Percentiles rank a stretch among this genome's conserved stretches.
These are phyloP conservation scores for Penicillium coprophilum DNA, from an alignment of 495 filamentous ascomycete genomes.

Conservation along the genomic window DNA sequence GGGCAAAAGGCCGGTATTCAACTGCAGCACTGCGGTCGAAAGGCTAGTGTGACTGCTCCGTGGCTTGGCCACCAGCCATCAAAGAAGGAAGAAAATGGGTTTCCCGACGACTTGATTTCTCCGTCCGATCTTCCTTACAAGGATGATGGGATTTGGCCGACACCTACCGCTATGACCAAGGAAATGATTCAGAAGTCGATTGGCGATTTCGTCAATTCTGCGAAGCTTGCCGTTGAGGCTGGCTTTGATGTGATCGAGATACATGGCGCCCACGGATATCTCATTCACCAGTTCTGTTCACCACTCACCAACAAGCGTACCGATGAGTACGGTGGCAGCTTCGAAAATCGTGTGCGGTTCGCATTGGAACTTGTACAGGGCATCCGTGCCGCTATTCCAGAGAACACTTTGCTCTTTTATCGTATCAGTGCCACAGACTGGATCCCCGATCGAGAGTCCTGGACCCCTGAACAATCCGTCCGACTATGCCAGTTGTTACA, in stretches of 20 bases:
- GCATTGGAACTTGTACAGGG: constrained; percentile 54
- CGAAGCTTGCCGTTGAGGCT: constrained; percentile 52
- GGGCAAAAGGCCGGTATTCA: constrained; percentile 59
- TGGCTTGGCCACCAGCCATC: constrained; percentile 36
- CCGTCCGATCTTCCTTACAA: constrained; percentile 26
- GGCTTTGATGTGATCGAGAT: constrained; percentile 55
- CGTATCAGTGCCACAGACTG: neutral
- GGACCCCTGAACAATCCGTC: neutral
- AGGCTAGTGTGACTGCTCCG: constrained; percentile 55
- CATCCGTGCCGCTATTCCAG: constrained; percentile 35
- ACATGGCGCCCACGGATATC: constrained; percentile 60
- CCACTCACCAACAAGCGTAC: constrained; percentile 57
- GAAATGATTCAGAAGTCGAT: constrained; percentile 55
- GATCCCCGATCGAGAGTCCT: neutral
- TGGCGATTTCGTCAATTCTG: constrained; percentile 48
- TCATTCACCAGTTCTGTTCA: constrained; percentile 59
- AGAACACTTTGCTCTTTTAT: neutral
- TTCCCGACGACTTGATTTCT: constrained; percentile 27
- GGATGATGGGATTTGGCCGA: constrained; percentile 18
- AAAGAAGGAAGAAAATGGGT: constrained; percentile 14
- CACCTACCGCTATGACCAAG: constrained; percentile 28
- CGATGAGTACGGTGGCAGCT: constrained; percentile 60
- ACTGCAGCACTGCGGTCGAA: constrained; percentile 62
- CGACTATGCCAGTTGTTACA: neutral
- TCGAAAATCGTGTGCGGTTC: constrained; percentile 58